phyloP scores from a whole-genome alignment of 768 basidiomycete species.

The Lentinula boryana region DNA sequence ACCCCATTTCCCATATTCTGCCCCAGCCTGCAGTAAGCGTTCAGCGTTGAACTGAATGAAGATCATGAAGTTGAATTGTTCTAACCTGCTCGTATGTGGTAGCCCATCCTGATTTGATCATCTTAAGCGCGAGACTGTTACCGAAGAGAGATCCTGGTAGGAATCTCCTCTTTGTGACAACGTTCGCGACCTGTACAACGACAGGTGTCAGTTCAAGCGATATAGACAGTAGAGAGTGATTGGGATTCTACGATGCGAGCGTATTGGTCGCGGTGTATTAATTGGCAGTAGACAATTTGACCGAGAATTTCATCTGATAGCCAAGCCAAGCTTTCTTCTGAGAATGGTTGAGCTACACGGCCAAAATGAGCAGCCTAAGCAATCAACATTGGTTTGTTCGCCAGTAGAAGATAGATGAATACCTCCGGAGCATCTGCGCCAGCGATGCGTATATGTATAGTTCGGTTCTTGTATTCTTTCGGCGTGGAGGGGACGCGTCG shows the following conservation, averaged over 20 bases:
- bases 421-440: slow-evolving; percentile 95
- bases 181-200: slow-evolving; percentile 55
- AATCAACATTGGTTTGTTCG: background rate
- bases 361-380: slow-evolving; percentile 82
- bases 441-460: slow-evolving; percentile 82
- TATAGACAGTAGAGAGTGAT: background rate
- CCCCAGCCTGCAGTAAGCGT: slow-evolving; percentile 39
- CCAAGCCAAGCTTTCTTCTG: slow-evolving; percentile 72
- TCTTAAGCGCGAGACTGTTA: slow-evolving; percentile 55
- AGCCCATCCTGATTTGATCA: slow-evolving; percentile 76
- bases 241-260: slow-evolving; percentile 58
- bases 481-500: slow-evolving; percentile 50
- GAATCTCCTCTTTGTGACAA: slow-evolving; percentile 45
- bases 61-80: background rate
- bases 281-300: slow-evolving; percentile 61
- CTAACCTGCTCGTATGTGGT: slow-evolving; percentile 63
- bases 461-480: slow-evolving; percentile 74
- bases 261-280: slow-evolving; percentile 79
- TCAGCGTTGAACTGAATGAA: background rate
- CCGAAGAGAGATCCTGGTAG: slow-evolving; percentile 47
- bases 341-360: slow-evolving; percentile 66
- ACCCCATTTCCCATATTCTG: slow-evolving; percentile 69
- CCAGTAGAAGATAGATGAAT: background rate
- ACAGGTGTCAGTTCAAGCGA: background rate
- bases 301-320: slow-evolving; percentile 51